phyloP scores from a whole-genome alignment of 495 filamentous ascomycete genomes.

The Podospora sp. region DNA sequence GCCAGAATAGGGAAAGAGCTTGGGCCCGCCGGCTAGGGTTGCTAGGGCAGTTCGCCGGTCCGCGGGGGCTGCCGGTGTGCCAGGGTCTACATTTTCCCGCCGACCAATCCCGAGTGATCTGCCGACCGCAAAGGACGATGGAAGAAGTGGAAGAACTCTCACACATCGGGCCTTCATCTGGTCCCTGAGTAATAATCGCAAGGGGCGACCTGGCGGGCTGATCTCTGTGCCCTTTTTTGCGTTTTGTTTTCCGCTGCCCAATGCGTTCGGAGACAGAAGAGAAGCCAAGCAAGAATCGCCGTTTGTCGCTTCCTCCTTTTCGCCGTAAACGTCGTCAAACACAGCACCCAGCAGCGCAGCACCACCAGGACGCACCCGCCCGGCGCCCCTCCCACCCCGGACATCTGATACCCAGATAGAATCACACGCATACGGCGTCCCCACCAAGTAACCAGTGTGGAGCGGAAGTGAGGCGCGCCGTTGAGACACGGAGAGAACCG shows the following conservation, averaged over 20 bases:
- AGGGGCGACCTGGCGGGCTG: neutral
- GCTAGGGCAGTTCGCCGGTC: neutral
- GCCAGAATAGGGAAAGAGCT: neutral
- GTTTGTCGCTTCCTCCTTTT: neutral
- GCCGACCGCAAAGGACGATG: constrained; percentile 23
- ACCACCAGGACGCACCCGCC: neutral
- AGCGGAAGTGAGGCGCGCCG: neutral
- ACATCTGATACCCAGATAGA: no score
- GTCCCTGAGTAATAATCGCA: constrained; percentile 18
- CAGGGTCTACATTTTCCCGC: constrained; percentile 42
- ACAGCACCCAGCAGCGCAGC: neutral
- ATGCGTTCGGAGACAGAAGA: constrained; percentile 1
- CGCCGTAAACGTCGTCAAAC: neutral
- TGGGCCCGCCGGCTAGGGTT: neutral
- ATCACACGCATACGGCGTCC: no score
- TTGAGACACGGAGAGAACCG: neutral
- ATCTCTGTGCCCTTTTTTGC: neutral
- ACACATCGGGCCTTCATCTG: constrained; percentile 24
- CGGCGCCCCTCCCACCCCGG: neutral
- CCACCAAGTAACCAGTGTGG: neutral
- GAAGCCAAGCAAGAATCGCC: neutral
- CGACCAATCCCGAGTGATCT: constrained; percentile 30
- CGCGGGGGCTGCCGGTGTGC: neutral
- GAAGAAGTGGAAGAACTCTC: neutral
- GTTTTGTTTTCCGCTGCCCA: constrained; percentile 4